Conservation (phyloP, 108 stramenopile species). For the Schizochytrium sp. region DNA sequence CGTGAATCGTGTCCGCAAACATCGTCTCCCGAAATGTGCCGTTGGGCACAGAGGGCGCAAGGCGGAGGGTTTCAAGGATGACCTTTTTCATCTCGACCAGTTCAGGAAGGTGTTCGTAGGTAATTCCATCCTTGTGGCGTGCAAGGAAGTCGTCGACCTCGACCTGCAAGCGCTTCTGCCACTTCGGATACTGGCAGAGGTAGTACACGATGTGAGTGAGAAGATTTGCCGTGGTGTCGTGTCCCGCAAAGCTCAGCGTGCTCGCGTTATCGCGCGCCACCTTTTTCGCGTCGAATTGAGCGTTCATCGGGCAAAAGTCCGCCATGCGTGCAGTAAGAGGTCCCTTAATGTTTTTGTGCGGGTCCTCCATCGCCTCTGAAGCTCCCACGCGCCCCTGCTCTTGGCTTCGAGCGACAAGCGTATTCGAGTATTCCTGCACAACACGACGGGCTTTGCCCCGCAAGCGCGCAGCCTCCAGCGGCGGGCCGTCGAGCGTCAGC, state of each 20-base stretch:
- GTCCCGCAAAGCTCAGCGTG: background rate
- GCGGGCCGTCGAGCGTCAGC: background rate
- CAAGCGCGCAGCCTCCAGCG: background rate
- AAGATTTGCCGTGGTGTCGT: conserved; percentile 9
- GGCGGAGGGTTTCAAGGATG: background rate
- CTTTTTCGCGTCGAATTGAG: background rate
- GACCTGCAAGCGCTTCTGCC: background rate
- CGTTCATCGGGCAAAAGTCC: background rate
- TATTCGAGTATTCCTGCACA: conserved; percentile 2
- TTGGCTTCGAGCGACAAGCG: background rate
- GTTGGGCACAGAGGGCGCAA: conserved; percentile 9
- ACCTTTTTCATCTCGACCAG: background rate
- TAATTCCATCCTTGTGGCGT: background rate
- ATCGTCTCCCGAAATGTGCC: background rate
- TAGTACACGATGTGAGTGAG: conserved; percentile 3
- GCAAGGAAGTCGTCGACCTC: background rate
- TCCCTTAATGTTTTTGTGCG: background rate
- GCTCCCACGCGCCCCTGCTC: background rate
- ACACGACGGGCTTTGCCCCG: background rate
- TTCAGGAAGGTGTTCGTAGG: background rate
- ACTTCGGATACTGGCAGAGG: background rate
- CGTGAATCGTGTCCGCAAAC: background rate
- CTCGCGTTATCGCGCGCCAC: background rate
- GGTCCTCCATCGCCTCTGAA: background rate
- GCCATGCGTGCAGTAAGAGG: background rate